Conservation (phyloP, 2,329 filamentous ascomycete genomes). For the Juglanconis juglandina region DNA sequence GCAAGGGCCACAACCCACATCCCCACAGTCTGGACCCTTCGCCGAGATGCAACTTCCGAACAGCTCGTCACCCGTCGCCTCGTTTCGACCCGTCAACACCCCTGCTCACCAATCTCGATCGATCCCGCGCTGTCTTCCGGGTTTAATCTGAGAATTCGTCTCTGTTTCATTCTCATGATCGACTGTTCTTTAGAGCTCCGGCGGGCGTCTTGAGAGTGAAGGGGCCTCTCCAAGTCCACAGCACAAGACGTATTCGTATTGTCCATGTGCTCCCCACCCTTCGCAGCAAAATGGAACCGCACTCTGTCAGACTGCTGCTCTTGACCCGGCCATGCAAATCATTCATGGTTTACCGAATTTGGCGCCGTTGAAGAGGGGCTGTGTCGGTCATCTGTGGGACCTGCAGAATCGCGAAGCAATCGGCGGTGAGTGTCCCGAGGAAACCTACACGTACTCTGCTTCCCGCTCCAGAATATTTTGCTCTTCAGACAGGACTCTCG, state of each 20-base stretch:
- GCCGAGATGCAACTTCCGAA: conserved; percentile 8
- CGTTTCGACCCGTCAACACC: conserved; percentile 14
- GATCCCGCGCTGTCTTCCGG: conserved; percentile 7
- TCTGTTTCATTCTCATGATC: neutral
- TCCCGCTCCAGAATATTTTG: neutral
- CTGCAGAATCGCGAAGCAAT: conserved; percentile 6
- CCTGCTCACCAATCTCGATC: conserved; percentile 10
- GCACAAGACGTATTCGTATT: neutral
- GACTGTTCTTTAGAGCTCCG: no score
- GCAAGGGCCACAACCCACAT: neutral
- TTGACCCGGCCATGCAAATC: neutral
- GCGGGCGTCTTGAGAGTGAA: neutral
- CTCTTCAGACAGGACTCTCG: neutral
- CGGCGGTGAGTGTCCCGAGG: conserved; percentile 9
- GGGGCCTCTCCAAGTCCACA: neutral
- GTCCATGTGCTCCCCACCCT: neutral
- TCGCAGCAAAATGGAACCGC: neutral
- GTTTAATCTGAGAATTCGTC: neutral
- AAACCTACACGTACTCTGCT: neutral
- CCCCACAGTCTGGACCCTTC: neutral
- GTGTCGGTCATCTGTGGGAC: conserved; percentile 10
- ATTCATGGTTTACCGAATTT: conserved; percentile 15
- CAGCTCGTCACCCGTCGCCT: conserved; percentile 2
- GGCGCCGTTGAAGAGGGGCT: conserved; percentile 3
- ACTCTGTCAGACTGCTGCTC: neutral